A percentile compares a stretch with the other conserved stretches of the same genome.
Conservation (phyloP, 305 asterid species). For the Solanum hybrid region DNA sequence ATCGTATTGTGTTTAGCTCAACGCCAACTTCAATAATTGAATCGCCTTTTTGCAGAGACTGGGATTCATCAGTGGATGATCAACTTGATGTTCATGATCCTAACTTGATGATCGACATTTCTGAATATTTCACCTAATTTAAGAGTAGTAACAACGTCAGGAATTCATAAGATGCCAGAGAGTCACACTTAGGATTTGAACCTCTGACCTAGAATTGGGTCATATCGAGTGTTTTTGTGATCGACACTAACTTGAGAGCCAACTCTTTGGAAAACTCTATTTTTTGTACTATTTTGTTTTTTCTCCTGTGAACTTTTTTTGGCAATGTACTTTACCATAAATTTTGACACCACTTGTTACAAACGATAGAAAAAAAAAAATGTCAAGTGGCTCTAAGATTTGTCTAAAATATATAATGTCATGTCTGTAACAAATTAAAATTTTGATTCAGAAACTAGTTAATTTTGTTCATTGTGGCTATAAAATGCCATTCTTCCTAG, state of each 20-base stretch:
- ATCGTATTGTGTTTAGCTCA: not conserved
- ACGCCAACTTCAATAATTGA: not conserved
- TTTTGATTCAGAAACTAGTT: too few species aligned
- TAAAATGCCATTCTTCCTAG: not conserved
- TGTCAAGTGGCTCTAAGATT: not conserved
- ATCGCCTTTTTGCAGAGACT: not conserved
- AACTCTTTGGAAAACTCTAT: not conserved
- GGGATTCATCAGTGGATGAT: not conserved
- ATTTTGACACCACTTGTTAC: not conserved
- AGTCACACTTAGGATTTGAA: not conserved
- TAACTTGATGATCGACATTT: not conserved
- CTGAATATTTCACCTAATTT: not conserved
- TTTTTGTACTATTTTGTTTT: not conserved
- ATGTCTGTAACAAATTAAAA: not conserved
- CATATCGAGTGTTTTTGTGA: not conserved
- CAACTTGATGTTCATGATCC: not conserved
- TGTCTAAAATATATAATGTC: not conserved
- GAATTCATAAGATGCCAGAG: not conserved
- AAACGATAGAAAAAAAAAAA: not conserved
- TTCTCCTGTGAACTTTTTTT: not conserved
- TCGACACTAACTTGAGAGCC: not conserved
- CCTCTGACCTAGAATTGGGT: not conserved
- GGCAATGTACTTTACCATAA: not conserved
- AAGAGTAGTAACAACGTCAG: not conserved
- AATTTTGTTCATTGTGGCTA: not conserved